Conservation (phyloP, 306 rosid genomes). For the Dalbergia cultrata region DNA sequence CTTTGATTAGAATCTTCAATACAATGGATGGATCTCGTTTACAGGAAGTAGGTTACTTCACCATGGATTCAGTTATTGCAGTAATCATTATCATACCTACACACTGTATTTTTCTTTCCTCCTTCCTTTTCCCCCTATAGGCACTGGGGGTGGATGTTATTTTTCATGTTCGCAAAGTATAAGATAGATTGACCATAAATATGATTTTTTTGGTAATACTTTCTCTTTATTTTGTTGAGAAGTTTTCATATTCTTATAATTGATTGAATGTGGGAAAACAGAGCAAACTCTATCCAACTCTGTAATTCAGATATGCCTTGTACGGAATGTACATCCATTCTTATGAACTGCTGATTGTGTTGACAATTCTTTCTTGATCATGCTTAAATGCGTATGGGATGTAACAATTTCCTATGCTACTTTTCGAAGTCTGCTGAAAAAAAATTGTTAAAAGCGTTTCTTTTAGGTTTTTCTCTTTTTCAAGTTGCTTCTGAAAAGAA, state of each 20-base stretch:
- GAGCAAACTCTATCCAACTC: too few species aligned
- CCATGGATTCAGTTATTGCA: conserved; percentile 31
- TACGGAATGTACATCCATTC: too few species aligned
- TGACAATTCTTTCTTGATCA: not conserved
- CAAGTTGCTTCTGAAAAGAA: conserved; percentile 13
- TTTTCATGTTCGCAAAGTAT: not conserved
- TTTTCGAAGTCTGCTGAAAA: not conserved
- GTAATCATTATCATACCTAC: conserved; percentile 30
- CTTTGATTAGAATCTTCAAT: conserved; percentile 93
- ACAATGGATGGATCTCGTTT: conserved; percentile 92
- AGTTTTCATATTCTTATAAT: not conserved
- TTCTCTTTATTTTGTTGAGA: conserved; percentile 5
- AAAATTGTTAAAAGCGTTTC: not conserved
- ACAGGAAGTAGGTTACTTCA: conserved; percentile 77
- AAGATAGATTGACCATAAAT: conserved; percentile 31
- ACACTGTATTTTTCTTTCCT: conserved; percentile 20
- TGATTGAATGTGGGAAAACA: too few species aligned
- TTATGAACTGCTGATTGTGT: too few species aligned
- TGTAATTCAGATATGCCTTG: too few species aligned
- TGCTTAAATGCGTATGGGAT: conserved; percentile 8
- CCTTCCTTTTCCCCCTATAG: not conserved
- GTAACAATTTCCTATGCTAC: not conserved
- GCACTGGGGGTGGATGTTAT: too few species aligned
- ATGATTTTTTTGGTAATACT: not conserved
- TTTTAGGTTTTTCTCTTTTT: not conserved